These are phyloP conservation scores for Lecanicillium sp. DNA, from an alignment of 2,329 filamentous ascomycete genomes.

Conservation along the genomic window DNA sequence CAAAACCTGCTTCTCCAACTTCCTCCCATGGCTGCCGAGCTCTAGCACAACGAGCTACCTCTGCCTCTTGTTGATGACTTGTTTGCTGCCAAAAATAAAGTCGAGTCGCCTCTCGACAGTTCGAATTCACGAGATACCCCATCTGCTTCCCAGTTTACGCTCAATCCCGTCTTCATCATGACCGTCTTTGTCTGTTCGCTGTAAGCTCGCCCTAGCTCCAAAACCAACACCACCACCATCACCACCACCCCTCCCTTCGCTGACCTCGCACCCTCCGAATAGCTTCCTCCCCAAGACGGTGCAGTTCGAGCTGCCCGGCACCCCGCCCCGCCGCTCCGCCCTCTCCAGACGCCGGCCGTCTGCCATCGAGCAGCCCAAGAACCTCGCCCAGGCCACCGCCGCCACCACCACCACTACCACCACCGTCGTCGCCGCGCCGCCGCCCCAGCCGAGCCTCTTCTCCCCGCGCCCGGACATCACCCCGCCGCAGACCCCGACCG, in stretches of 20 bases:
- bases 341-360: conserved; percentile 25
- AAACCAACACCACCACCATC: neutral
- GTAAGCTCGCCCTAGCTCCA: too few relatives aligned
- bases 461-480: conserved; percentile 41
- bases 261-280: too few relatives aligned
- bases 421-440: too few relatives aligned
- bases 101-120: neutral
- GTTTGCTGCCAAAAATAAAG: neutral
- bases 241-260: neutral
- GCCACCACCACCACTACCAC: too few relatives aligned
- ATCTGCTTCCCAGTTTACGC: neutral
- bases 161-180: conserved; percentile 21
- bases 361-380: conserved; percentile 23
- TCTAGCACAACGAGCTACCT: neutral
- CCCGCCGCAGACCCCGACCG: conserved; percentile 50
- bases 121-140: neutral
- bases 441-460: conserved; percentile 49
- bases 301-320: conserved; percentile 68
- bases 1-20: neutral
- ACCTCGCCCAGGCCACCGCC: conserved; percentile 20
- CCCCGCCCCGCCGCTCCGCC: conserved; percentile 35
- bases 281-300: conserved; percentile 92
- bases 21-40: conserved; percentile 6
- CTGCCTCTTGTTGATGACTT: too few relatives aligned
- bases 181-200: conserved; percentile 37